Evolutionary conservation across 768 basidiomycete genomes (phyloP), one percentile per base, ranked within the genome.

Genomic region (Tephrocybe rancida): DNA sequence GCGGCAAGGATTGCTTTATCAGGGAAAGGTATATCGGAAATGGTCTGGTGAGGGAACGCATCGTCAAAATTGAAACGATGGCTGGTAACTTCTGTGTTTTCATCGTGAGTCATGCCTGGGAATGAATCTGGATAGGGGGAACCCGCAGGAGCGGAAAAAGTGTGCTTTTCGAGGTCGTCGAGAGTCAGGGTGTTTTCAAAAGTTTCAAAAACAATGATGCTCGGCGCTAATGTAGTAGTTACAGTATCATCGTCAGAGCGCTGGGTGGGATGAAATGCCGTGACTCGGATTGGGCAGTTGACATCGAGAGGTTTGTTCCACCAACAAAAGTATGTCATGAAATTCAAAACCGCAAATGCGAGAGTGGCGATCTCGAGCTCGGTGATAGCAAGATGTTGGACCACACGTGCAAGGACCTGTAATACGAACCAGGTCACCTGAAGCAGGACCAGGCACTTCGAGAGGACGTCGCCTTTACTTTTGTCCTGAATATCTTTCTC

Each of bases 241-340:
- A 35, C 34, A n/a, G 34, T n/a, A 35, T 35, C n/a, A n/a, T n/a
- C n/a, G n/a, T n/a, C n/a, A 43, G 14, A 5, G 24, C 22, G 42
- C 6, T 43, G 8, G 7, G 19, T 22, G 22, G 42, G 22, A 6
- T 44, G 13, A 38, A 16, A 29, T 5, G 22, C 3, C 2, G 16
- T 9, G 16, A 48, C 25, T 38, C 2, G 24, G 22, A 70, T 42
- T 0, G 64, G 47, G 14, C 50, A 60, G 1, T 44, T 34, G 9
- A 71, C 64, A 42, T 68, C 59, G 7, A 65, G 57, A 9, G 73
- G 73, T 48, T 74, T 74, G 35, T 72, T 56, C 68, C 66, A 70
- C 72, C 73, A 74, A 35, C 68, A 58, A 19, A 55, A 48, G 45
- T 74, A 73, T 26, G 60, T 67, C 41, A 67, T 38, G n/a, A 60